phyloP scores from a whole-genome alignment of 2,329 filamentous ascomycete genomes.

The Aspergillus eucalypticola region DNA sequence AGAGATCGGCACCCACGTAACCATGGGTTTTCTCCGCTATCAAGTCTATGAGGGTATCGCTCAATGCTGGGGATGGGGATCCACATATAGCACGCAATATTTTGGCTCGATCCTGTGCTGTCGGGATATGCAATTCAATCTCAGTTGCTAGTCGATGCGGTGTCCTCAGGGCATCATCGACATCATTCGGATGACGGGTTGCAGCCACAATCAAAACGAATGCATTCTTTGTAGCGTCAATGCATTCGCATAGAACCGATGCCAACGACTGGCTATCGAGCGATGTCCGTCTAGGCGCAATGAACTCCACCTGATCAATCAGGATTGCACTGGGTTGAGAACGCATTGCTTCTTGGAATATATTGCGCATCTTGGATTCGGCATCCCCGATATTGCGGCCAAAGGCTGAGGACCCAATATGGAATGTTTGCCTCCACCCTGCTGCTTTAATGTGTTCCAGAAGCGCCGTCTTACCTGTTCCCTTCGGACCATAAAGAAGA shows the following conservation, averaged over 20 bases:
- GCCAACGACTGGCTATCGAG: constrained; percentile 43
- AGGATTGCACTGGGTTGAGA: constrained; percentile 75
- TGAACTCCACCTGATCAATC: constrained; percentile 73
- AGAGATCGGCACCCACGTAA: constrained; percentile 77
- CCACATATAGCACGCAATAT: constrained; percentile 66
- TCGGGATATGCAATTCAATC: constrained; percentile 76
- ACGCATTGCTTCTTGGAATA: constrained; percentile 68
- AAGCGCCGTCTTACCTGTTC: constrained; percentile 81
- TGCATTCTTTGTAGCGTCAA: constrained; percentile 44
- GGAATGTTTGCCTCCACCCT: constrained; percentile 70
- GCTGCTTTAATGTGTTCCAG: constrained; percentile 66
- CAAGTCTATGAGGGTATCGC: constrained; percentile 56
- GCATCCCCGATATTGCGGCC: constrained; percentile 42
- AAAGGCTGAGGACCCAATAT: constrained; percentile 36
- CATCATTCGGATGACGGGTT: constrained; percentile 69
- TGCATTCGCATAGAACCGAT: constrained; percentile 42
- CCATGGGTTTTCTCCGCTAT: constrained; percentile 80
- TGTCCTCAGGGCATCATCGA: constrained; percentile 69
- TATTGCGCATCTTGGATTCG: constrained; percentile 61
- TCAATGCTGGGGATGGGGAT: constrained; percentile 49
- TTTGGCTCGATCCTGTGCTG: constrained; percentile 67
- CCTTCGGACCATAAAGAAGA: constrained; percentile 76
- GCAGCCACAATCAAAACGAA: constrained; percentile 73
- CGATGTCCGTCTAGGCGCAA: constrained; percentile 62
- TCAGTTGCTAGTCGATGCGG: constrained; percentile 65